Percentiles rank a stretch among this genome's conserved stretches.
Conservation (phyloP, 2,329 filamentous ascomycete species). For the Stemphylium beticola region DNA sequence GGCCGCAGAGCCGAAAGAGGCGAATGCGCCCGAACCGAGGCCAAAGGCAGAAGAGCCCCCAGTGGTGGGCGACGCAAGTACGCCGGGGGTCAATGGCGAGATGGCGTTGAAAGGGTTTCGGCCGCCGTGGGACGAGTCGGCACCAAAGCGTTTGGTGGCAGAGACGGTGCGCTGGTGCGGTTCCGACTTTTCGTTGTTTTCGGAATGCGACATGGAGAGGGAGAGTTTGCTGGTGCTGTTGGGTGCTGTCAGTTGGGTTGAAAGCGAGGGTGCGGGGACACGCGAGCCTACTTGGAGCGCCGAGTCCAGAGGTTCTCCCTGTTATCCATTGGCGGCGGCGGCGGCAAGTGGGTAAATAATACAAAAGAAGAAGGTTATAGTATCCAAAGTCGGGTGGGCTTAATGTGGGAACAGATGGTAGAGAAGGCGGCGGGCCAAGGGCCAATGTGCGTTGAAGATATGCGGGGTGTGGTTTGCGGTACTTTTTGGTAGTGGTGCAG, state of each 20-base stretch:
- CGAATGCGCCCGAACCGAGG: constrained; percentile 92
- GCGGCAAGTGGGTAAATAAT: constrained; percentile 13
- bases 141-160: constrained; percentile 76
- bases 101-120: constrained; percentile 80
- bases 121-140: constrained; percentile 76
- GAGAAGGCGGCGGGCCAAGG: constrained; percentile 32
- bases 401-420: constrained; percentile 46
- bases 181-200: constrained; percentile 58
- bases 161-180: constrained; percentile 67
- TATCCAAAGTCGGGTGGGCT: constrained; percentile 41
- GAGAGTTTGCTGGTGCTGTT: constrained; percentile 86
- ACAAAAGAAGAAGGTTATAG: constrained; percentile 14
- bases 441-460: constrained; percentile 18
- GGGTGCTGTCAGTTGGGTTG: constrained; percentile 36
- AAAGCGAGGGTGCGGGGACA: constrained; percentile 23
- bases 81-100: constrained; percentile 70
- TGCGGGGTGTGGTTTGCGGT: constrained; percentile 12
- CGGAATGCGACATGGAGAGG: constrained; percentile 73
- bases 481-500: constrained; percentile 7
- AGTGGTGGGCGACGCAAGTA: constrained; percentile 74
- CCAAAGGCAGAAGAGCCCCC: constrained; percentile 89
- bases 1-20: constrained; percentile 81
- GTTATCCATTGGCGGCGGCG: constrained; percentile 49
- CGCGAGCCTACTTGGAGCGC: constrained; percentile 74
- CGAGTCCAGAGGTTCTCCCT: constrained; percentile 71